Conservation (phyloP, 495 filamentous ascomycete species). For the Glonium stellatum region DNA sequence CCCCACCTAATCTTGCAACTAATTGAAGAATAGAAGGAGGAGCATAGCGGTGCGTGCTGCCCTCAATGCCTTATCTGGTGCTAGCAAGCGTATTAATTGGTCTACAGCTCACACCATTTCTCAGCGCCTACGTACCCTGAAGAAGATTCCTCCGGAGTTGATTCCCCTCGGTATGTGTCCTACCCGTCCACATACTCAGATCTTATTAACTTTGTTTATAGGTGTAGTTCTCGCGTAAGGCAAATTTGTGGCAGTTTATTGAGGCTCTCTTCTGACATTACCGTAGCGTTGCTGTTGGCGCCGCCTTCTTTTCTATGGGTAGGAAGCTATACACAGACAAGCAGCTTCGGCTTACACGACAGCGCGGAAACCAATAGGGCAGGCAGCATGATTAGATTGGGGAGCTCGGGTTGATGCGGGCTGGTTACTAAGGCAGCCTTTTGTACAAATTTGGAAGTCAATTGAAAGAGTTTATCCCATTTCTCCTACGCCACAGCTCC, state of each 20-base stretch:
- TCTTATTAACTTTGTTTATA: constrained; percentile 35
- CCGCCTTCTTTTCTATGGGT: constrained; percentile 69
- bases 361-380: constrained; percentile 14
- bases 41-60: constrained; percentile 37
- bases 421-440: constrained; percentile 1
- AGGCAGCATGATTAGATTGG: neutral
- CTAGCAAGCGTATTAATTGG: constrained; percentile 10
- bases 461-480: constrained; percentile 1
- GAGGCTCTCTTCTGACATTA: constrained; percentile 14
- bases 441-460: constrained; percentile 23
- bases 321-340: constrained; percentile 84
- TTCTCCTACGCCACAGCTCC: neutral
- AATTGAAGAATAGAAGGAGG: constrained; percentile 37
- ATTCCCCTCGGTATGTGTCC: constrained; percentile 76
- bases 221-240: constrained; percentile 75
- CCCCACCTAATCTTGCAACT: constrained; percentile 10
- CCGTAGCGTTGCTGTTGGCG: constrained; percentile 56
- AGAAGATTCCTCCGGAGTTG: constrained; percentile 88
- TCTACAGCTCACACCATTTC: constrained; percentile 87
- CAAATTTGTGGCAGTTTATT: constrained; percentile 9
- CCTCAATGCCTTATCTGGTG: neutral
- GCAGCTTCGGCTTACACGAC: constrained; percentile 65
- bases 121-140: constrained; percentile 80
- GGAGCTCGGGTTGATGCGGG: neutral
- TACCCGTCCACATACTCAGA: neutral